Evolutionary conservation across 768 basidiomycete species (phyloP).

Genomic region (Daedalea quercina): DNA sequence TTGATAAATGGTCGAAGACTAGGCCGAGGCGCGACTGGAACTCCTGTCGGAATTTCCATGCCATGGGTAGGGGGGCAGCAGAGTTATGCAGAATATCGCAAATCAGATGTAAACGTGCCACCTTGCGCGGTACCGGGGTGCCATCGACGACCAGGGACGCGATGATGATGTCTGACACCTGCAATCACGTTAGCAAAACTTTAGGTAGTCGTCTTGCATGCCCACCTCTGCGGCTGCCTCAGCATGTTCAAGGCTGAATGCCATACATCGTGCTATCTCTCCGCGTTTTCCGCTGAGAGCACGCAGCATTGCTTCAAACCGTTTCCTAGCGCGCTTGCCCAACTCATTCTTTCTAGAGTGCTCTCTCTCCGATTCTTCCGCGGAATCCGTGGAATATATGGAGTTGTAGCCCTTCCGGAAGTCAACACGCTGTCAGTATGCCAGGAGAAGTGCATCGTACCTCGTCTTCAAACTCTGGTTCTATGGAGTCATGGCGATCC

Average conservation of each 20-base stretch:
- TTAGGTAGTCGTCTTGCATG: neutral
- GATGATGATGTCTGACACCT: slow-evolving; percentile 90
- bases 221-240: slow-evolving; percentile 89
- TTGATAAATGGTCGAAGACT: slow-evolving; percentile 93
- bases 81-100: slow-evolving; percentile 99
- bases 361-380: slow-evolving; percentile 90
- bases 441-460: slow-evolving; percentile 18
- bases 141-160: slow-evolving; percentile 81
- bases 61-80: slow-evolving; percentile 86
- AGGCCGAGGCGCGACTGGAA: slow-evolving; percentile 88
- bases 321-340: slow-evolving; percentile 69
- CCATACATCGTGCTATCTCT: slow-evolving; percentile 92
- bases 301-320: slow-evolving; percentile 90
- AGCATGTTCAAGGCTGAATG: slow-evolving; percentile 94
- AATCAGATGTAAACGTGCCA: slow-evolving; percentile 90
- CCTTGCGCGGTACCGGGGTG: slow-evolving; percentile 97
- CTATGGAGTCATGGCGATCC: slow-evolving; percentile 44
- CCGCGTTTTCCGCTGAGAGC: slow-evolving; percentile 80
- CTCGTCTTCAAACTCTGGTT: slow-evolving; percentile 80
- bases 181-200: slow-evolving; percentile 2
- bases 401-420: slow-evolving; percentile 83
- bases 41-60: slow-evolving; percentile 95
- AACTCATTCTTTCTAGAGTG: slow-evolving; percentile 68
- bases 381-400: slow-evolving; percentile 87
- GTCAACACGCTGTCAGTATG: neutral